These are phyloP conservation scores for Funneliformis mosseae DNA, from an alignment of 192 early-diverging fungal genomes.

Conservation along the genomic window DNA sequence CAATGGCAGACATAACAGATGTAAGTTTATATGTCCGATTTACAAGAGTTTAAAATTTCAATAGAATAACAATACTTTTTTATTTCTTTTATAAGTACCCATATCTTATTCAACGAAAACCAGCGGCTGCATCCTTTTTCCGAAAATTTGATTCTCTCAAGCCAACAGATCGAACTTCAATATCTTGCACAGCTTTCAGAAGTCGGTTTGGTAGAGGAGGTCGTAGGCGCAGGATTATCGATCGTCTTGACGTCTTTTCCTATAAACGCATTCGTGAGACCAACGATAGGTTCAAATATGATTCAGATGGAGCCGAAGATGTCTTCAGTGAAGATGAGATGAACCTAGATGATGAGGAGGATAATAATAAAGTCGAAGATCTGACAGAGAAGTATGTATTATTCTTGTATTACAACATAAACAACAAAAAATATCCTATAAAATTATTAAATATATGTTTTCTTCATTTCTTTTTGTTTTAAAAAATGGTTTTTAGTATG, in stretches of 20 bases:
- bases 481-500: neutral
- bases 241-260: conserved; percentile 49
- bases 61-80: neutral
- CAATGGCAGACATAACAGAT: neutral
- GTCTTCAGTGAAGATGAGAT: conserved; percentile 25
- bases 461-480: too few species aligned
- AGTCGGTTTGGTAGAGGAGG: conserved; percentile 78
- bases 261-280: neutral
- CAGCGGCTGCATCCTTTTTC: neutral
- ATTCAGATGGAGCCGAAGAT: conserved; percentile 22
- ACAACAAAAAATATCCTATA: neutral
- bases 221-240: conserved; percentile 60
- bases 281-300: conserved; percentile 14
- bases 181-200: conserved; percentile 42
- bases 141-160: neutral
- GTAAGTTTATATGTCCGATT: neutral
- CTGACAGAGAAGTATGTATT: neutral
- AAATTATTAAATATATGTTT: too few species aligned
- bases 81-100: neutral
- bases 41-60: neutral
- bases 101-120: neutral
- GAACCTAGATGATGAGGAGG: neutral
- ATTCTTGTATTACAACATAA: neutral
- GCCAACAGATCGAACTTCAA: neutral
- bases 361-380: neutral